Conservation (phyloP, 768 basidiomycete genomes). For the Agaricus subrufescens region DNA sequence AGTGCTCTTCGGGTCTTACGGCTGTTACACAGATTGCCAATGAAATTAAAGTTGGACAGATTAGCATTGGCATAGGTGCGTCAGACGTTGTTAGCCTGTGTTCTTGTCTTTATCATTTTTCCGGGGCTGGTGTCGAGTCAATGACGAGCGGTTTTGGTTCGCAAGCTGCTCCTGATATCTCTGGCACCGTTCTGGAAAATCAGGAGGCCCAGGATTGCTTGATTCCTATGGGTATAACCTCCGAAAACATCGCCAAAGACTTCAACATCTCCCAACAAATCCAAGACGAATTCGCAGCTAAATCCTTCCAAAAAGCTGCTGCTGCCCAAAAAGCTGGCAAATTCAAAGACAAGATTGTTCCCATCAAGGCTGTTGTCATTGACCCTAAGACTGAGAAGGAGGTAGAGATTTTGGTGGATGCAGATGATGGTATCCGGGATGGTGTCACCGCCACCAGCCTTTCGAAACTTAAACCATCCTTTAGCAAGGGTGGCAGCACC, state of each 20-base stretch:
- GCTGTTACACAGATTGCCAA: conserved; percentile 82
- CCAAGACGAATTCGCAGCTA: conserved; percentile 82
- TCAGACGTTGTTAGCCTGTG: too few species aligned
- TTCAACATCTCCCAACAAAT: too few species aligned
- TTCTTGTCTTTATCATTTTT: too few species aligned
- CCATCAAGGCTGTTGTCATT: conserved; percentile 57
- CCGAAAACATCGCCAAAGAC: conserved; percentile 83
- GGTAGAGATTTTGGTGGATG: conserved; percentile 64
- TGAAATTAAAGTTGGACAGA: conserved; percentile 73
- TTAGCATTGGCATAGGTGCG: conserved; percentile 85
- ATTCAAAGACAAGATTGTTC: conserved; percentile 82
- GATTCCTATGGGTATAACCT: conserved; percentile 89
- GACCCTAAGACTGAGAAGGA: conserved; percentile 74
- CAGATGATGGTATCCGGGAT: conserved; percentile 83
- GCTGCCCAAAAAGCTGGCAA: conserved; percentile 75
- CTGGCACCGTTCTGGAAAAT: conserved; percentile 60
- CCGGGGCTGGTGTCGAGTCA: conserved; percentile 86
- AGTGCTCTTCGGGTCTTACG: conserved; percentile 85
- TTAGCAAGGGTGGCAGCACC: conserved; percentile 68
- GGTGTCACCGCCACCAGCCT: conserved; percentile 79
- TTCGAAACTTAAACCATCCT: conserved; percentile 82
- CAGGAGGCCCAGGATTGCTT: conserved; percentile 77
- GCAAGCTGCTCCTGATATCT: conserved; percentile 49
- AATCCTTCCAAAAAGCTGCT: conserved; percentile 81
- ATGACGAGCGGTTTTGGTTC: conserved; percentile 83